Percentiles rank a stretch among this genome's conserved stretches.
phyloP scores from a whole-genome alignment of 805 yeast species.

The Sugiyamaella floridensis region DNA sequence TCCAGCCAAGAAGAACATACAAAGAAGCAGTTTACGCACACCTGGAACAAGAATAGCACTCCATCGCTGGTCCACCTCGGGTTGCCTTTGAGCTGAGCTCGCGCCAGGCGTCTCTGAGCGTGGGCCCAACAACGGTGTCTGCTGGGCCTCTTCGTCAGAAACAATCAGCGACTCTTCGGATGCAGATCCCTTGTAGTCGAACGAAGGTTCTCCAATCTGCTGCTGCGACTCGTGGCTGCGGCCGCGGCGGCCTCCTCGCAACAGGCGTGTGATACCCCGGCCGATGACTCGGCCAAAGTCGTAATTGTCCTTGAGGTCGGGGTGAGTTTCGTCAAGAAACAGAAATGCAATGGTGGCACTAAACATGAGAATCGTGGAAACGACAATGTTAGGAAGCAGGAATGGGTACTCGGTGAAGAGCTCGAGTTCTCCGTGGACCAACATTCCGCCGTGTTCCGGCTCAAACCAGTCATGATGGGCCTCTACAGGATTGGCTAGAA shows the following conservation, averaged over 20 bases:
- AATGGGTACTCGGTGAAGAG: conserved; percentile 39
- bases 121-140: background rate
- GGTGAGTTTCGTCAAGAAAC: conserved; percentile 50
- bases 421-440: background rate
- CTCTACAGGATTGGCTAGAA: conserved; percentile 41
- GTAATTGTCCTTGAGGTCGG: conserved; percentile 31
- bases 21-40: conserved; percentile 12
- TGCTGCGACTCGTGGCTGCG: background rate
- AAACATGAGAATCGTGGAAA: conserved; percentile 33
- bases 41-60: conserved; percentile 15
- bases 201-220: background rate
- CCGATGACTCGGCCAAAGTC: conserved; percentile 45
- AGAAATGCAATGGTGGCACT: conserved; percentile 38
- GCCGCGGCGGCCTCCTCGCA: background rate
- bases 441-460: conserved; percentile 6
- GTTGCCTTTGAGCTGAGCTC: background rate
- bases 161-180: background rate
- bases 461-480: conserved; percentile 25
- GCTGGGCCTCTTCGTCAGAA: conserved; percentile 1
- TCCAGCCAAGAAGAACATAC: conserved; percentile 32
- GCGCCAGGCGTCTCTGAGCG: background rate
- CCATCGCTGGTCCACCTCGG: conserved; percentile 24
- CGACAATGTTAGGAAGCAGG: conserved; percentile 47
- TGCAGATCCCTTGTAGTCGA: background rate
- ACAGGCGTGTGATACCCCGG: conserved; percentile 24